Evolutionary conservation across 2,329 filamentous ascomycete genomes (phyloP).

Genomic region (Verticillium zaregamsianum): DNA sequence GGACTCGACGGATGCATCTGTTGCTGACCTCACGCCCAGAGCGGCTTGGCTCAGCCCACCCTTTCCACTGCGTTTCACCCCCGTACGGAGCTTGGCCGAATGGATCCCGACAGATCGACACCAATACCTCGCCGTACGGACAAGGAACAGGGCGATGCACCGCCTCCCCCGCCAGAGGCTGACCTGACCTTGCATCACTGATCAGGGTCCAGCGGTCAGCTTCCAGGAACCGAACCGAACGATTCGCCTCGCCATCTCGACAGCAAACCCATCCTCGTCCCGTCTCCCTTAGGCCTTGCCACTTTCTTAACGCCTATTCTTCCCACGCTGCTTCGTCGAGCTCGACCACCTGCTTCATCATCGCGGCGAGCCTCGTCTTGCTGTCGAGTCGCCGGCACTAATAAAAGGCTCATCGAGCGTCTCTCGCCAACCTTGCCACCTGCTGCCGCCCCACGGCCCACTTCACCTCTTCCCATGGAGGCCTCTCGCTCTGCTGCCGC

Average conservation of each 20-base stretch:
- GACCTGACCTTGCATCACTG: not conserved
- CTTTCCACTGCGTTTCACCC: not conserved
- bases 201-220: not conserved
- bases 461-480: not conserved
- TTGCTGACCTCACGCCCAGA: not conserved
- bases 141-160: not conserved
- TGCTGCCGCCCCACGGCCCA: not conserved
- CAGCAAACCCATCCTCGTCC: not conserved
- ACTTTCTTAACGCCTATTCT: not conserved
- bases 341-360: not conserved
- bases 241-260: not conserved
- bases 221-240: not conserved
- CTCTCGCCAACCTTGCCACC: not conserved
- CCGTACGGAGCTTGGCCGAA: not conserved
- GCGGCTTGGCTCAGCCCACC: not conserved
- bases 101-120: not conserved
- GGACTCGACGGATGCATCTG: not conserved
- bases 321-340: not conserved
- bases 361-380: not conserved
- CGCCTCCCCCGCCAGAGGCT: constrained; percentile 3
- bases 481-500: not conserved
- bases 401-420: not conserved
- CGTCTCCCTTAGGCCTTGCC: not conserved
- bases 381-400: not conserved
- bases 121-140: not conserved